Percentiles rank a stretch among this genome's conserved stretches.
Conservation (phyloP, 306 rosid genomes). For the Rubus parviflorus region DNA sequence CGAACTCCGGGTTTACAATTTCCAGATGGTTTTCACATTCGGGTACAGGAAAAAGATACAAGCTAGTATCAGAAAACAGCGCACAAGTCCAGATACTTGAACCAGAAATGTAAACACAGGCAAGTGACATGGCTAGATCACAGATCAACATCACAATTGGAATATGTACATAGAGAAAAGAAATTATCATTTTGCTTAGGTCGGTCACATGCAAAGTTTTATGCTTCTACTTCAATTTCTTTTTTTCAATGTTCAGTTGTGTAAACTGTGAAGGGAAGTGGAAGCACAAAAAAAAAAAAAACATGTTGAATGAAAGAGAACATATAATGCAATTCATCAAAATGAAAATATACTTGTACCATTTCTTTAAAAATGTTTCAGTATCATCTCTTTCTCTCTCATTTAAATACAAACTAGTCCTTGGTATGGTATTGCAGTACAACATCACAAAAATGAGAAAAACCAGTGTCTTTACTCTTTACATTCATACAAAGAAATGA, state of each 20-base stretch:
- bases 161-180: constrained; percentile 11
- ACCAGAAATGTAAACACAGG: neutral
- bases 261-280: neutral
- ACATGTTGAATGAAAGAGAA: too few species aligned
- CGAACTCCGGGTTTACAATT: constrained; percentile 37
- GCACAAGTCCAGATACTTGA: neutral
- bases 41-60: neutral
- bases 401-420: neutral
- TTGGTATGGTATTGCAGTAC: neutral
- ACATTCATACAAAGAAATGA: neutral
- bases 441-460: neutral
- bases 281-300: neutral
- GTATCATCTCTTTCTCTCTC: neutral
- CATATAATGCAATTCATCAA: neutral
- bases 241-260: neutral
- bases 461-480: neutral
- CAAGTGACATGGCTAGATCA: neutral
- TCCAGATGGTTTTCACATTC: constrained; percentile 23
- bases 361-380: neutral
- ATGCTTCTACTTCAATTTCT: neutral
- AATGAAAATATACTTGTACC: neutral
- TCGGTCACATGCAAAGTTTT: neutral
- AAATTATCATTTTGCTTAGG: neutral
- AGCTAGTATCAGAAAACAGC: neutral
- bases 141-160: neutral